Evolutionary conservation across 345 rosid genomes (phyloP).

Genomic region (Iberis pinnata): DNA sequence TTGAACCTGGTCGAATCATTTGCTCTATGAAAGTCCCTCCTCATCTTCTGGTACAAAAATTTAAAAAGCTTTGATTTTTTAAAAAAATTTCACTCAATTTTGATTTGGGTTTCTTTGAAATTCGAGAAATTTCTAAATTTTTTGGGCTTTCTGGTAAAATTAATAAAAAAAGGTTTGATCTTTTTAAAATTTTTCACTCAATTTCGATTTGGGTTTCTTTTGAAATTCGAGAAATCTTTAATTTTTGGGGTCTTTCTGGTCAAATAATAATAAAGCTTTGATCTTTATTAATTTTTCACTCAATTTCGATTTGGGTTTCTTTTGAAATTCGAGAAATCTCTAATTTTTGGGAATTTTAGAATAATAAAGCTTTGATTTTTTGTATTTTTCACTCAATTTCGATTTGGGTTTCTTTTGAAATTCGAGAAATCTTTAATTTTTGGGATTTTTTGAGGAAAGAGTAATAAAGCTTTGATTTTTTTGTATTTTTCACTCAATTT

Average conservation of each 20-base stretch:
- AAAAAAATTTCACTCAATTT: too few relatives aligned
- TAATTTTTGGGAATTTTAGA: not conserved
- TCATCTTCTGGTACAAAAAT: constrained; percentile 55
- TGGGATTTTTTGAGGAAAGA: not conserved
- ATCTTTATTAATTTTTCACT: too few relatives aligned
- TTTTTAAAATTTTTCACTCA: too few relatives aligned
- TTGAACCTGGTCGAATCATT: constrained; percentile 67
- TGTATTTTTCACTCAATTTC: not conserved
- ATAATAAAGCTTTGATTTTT: too few relatives aligned
- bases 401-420: not conserved
- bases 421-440: not conserved
- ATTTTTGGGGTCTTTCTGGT: too few relatives aligned
- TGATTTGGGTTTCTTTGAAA: not conserved
- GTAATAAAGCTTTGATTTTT: too few relatives aligned
- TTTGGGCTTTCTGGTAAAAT: too few relatives aligned
- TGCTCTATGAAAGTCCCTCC: constrained; percentile 73
- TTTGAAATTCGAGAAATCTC: not conserved
- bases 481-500: not conserved
- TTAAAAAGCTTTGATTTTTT: not conserved
- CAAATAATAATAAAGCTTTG: too few relatives aligned
- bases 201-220: not conserved
- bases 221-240: not conserved
- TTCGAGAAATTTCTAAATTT: not conserved
- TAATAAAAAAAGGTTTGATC: too few relatives aligned
- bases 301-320: not conserved